phyloP scores from a whole-genome alignment of 1,139 yeast genomes.

The Pichiaceae sp. region DNA sequence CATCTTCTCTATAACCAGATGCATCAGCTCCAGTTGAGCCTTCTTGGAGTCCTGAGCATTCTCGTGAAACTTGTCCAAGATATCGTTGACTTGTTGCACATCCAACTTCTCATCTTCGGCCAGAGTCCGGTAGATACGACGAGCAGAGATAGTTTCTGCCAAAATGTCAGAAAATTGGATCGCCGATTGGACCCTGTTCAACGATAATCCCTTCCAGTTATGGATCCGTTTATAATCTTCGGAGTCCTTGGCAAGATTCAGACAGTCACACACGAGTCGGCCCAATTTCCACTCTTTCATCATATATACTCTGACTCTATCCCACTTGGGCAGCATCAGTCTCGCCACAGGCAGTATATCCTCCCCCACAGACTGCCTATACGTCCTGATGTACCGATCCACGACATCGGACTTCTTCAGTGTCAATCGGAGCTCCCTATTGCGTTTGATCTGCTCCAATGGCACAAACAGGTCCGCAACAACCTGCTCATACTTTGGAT shows the following conservation, averaged over 20 bases:
- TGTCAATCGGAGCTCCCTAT: constrained; percentile 4
- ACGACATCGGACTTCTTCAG: constrained; percentile 27
- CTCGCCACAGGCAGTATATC: constrained; percentile 64
- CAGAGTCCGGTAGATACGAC: constrained; percentile 25
- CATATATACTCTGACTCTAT: constrained; percentile 39
- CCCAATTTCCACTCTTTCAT: constrained; percentile 48
- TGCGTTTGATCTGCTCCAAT: constrained; percentile 8
- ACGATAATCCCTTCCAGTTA: constrained; percentile 35
- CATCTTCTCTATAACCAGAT: constrained; percentile 45
- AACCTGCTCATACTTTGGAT: constrained; percentile 14
- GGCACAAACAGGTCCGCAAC: constrained; percentile 17
- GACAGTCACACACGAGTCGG: constrained; percentile 35
- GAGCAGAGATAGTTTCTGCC: constrained; percentile 27
- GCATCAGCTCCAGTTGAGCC: constrained; percentile 31
- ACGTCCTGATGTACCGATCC: constrained; percentile 43
- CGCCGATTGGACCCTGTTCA: constrained; percentile 26
- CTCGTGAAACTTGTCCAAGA: constrained; percentile 43
- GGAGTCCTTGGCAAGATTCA: constrained; percentile 42
- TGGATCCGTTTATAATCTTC: constrained; percentile 37
- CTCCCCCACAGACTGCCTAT: constrained; percentile 59
- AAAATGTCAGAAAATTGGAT: constrained; percentile 17
- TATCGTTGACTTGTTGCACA: constrained; percentile 48
- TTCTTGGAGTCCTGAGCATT: constrained; percentile 23
- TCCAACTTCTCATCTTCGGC: constrained; percentile 30
- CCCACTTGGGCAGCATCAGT: constrained; percentile 56